Evolutionary conservation across 257 asterid species (phyloP).

Genomic region (Jacaranda mimosifolia): DNA sequence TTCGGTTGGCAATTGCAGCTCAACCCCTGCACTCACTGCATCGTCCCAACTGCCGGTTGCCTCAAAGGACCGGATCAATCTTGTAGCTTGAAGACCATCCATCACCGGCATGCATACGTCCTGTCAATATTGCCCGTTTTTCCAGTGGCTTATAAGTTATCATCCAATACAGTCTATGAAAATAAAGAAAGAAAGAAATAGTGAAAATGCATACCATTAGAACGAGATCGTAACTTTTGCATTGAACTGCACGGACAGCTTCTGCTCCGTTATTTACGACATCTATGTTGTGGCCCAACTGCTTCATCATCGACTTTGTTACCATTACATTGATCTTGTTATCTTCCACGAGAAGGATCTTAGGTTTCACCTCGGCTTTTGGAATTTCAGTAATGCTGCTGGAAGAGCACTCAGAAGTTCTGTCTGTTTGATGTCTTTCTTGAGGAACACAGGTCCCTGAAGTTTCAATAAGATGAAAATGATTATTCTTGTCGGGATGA

Average conservation of each 20-base stretch:
- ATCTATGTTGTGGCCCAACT: conserved; percentile 60
- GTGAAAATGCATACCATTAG: conserved; percentile 52
- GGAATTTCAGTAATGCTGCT: conserved; percentile 39
- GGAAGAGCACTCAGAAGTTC: conserved; percentile 49
- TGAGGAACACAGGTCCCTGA: conserved; percentile 28
- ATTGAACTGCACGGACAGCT: conserved; percentile 65
- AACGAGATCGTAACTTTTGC: conserved; percentile 54
- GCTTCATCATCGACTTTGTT: conserved; percentile 70
- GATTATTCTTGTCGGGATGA: background rate
- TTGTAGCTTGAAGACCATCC: conserved; percentile 80
- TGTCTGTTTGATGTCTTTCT: conserved; percentile 34
- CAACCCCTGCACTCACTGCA: conserved; percentile 63
- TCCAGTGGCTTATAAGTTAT: background rate
- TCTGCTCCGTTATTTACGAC: conserved; percentile 67
- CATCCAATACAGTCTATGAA: background rate
- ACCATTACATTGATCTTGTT: conserved; percentile 69
- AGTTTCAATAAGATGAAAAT: conserved; percentile 29
- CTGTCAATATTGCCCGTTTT: conserved; percentile 37
- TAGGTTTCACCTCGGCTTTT: conserved; percentile 46
- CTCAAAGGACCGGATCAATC: conserved; percentile 70
- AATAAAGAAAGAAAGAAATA: no score
- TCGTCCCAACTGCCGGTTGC: conserved; percentile 76
- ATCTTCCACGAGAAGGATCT: conserved; percentile 70
- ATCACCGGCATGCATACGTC: conserved; percentile 84
- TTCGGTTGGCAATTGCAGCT: conserved; percentile 42